Evolutionary conservation across 73 alveolate genomes (phyloP).

Genomic region (Blepharisma japonicum): DNA sequence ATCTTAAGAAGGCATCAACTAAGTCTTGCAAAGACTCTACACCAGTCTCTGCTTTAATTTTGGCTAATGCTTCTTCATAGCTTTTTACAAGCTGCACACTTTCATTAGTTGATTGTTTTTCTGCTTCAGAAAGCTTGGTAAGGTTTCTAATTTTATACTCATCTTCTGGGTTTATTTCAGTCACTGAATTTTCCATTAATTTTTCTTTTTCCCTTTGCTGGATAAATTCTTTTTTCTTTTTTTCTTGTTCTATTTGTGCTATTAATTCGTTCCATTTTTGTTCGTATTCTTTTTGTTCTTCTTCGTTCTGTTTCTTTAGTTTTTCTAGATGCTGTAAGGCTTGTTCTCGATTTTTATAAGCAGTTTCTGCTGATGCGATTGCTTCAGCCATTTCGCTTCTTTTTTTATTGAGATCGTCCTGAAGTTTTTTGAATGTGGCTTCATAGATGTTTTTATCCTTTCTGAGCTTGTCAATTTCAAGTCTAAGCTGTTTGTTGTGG

Average conservation of each 20-base stretch:
- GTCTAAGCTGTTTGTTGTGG: constrained; percentile 68
- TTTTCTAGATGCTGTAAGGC: constrained; percentile 39
- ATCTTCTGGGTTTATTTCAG: constrained; percentile 32
- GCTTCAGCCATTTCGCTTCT: constrained; percentile 62
- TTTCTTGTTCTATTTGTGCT: constrained; percentile 46
- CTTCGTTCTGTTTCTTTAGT: constrained; percentile 34
- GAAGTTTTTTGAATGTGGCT: constrained; percentile 25
- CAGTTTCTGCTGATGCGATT: constrained; percentile 58
- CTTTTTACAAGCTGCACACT: constrained; percentile 53
- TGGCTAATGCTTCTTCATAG: constrained; percentile 64
- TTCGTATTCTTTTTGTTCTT: constrained; percentile 3
- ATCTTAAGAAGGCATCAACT: constrained; percentile 57
- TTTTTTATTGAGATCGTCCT: constrained; percentile 68
- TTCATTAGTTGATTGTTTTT: constrained; percentile 35
- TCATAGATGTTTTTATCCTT: constrained; percentile 43
- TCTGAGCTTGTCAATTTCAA: constrained; percentile 72
- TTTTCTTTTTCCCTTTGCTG: constrained; percentile 34
- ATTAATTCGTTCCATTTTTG: constrained; percentile 19
- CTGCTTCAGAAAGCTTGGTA: constrained; percentile 31
- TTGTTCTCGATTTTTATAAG: constrained; percentile 70
- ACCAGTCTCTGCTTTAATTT: constrained; percentile 60
- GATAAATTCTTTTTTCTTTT: constrained; percentile 38
- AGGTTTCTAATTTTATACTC: constrained; percentile 21
- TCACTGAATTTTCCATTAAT: background rate
- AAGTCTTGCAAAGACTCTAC: constrained; percentile 53